Base-by-base conservation (phyloP, 129 eudicot species). In the Chrysanthemum seticuspe region DNA sequence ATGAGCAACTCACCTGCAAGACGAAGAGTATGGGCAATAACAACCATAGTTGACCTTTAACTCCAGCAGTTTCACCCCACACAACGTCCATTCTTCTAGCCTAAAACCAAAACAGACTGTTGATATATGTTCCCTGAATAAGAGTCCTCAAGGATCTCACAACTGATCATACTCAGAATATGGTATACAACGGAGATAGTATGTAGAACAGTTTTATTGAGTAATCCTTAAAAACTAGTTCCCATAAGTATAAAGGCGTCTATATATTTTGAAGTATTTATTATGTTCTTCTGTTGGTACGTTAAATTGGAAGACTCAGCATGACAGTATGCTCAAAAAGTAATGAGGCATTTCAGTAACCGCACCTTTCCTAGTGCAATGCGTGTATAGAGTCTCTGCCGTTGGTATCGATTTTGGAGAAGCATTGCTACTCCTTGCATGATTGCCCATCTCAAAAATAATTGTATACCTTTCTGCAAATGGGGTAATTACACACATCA, bases 31-130 rank as follows among this genome's bases (percentile, higher is more conserved):
- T 83, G 76, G 97, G 96, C 77, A 77, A 86, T 13, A 94, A 69
- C 75, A 94, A 76, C 86, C 88, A 84, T 60, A 94, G 68, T 78
- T 94, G 98, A 70, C 98, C 98, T 68, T 80, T 84, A 58, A 90
- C 98, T 79, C 96, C 98, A 83, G 98, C 93, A 71, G 98, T 94
- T 81, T 94, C 98, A 80, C 98, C 98, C 98, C 97, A 87, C 50
- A 94, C 98, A 72, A 94, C 96, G 80, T 94, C 98, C 98, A 94
- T 94, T 85, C 92, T 90, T 85, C 94, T 78, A 48, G 98, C 97
- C 98, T 94, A 66, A 81, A 86, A 79, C 47, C 72, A 78, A 57
- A 36, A 68, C 72, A 52, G 48, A 53, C 10, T 10, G 10, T 25
- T 21, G 19, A 57, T 61, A 34, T 47, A 27, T 62, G 14, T 68